Evolutionary conservation across 148 eudicot genomes (phyloP), one percentile per base, ranked within the genome.

Genomic region (Hydrangea macrophylla): DNA sequence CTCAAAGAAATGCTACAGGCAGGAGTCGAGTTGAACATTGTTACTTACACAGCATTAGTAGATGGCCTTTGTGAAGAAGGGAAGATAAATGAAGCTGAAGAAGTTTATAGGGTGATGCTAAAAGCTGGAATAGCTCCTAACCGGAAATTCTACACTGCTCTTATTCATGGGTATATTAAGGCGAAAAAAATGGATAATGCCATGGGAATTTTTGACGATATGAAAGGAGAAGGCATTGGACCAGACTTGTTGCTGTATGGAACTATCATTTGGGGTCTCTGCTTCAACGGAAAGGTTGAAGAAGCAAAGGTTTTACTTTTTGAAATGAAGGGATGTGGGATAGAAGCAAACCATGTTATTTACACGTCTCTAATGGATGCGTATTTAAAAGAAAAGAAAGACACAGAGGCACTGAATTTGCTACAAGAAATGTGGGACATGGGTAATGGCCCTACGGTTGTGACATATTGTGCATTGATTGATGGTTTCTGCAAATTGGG

Each of bases 401-500:
- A 81, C 31, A 62, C 55, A 20, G 76, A 62, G 58, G 98, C 98
- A 72, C 77, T 81, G 25, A 68, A 68, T 67, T 54, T 88, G 61
- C 83, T 83, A 57, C 74, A 75, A 54, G 86, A 83, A 67, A 93
- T 90, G 96, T 82, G 71, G 51, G 85, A 82, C 45, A 63, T 66
- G 56, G 81, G 78, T 57, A 79, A 83, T 62, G 42, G 62, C 25
- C 97, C 89, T 35, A 83, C 85, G 27, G 71, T 80, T 62, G 87
- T 90, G 66, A 88, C 98, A 71, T 85, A 77, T 72, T 76, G 80
- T 75, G 84, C 77, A 61, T 70, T 90, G 53, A 85, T 90, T 70
- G 92, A 90, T 68, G 95, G 98, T 75, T 82, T 90, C 67, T 93
- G 95, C 78, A 86, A 82, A 81, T 70, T 79, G 55, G 98, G 98